phyloP scores from a whole-genome alignment of 1,284 basidiomycete genomes.

The Hemileia vastatrix region DNA sequence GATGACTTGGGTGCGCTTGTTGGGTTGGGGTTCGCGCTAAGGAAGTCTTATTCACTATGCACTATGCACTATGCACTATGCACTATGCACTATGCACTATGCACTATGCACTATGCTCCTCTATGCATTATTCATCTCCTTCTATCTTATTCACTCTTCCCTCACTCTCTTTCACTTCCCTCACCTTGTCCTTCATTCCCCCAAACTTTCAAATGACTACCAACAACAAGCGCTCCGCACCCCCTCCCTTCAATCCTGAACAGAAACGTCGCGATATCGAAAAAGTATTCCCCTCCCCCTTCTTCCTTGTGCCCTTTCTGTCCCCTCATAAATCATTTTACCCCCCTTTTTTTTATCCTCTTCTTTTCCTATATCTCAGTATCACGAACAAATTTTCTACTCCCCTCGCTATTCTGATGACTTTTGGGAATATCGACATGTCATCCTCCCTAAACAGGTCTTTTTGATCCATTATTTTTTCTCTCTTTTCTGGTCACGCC shows the following conservation, averaged over 20 bases:
- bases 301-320: background rate
- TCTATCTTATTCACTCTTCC: no score
- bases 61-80: no score
- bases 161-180: no score
- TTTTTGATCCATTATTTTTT: background rate
- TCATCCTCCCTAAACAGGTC: conserved; percentile 26
- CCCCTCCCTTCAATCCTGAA: conserved; percentile 15
- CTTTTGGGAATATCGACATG: conserved; percentile 24
- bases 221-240: no score
- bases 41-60: no score
- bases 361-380: conserved; percentile 3
- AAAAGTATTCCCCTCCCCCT: conserved; percentile 5
- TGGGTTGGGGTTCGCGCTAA: no score
- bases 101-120: no score
- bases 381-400: conserved; percentile 25
- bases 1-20: no score
- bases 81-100: no score
- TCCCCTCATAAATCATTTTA: background rate
- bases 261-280: conserved; percentile 20
- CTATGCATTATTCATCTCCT: no score
- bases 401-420: conserved; percentile 26
- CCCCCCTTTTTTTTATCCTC: background rate
- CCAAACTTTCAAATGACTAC: no score
- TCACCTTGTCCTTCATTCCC: no score
- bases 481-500: background rate